Evolutionary conservation across 371 early-diverging fungal species (phyloP).

Genomic region (Circinella umbellata): DNA sequence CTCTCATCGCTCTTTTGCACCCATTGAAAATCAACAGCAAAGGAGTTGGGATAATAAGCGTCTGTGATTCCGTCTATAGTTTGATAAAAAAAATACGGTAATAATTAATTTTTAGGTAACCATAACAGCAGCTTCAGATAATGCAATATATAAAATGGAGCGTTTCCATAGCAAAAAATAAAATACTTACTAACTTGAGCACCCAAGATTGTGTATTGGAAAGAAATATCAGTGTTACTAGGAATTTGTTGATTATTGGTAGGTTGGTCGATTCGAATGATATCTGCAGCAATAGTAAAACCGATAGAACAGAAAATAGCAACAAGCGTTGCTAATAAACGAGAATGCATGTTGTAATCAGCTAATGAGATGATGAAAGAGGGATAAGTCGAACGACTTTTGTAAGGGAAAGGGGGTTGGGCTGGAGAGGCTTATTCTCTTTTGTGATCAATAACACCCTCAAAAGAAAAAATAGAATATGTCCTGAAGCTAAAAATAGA

Average conservation of each 20-base stretch:
- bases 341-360: neutral
- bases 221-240: constrained; percentile 21
- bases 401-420: neutral
- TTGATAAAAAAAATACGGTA: constrained; percentile 3
- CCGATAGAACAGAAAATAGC: neutral
- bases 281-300: constrained; percentile 10
- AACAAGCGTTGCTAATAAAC: constrained; percentile 1
- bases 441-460: no score
- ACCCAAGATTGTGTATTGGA: constrained; percentile 28
- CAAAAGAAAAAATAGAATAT: constrained; percentile 3
- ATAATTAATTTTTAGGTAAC: neutral
- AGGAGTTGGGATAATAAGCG: constrained; percentile 24
- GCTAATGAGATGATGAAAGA: constrained; percentile 3
- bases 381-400: neutral
- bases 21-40: constrained; percentile 27
- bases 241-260: constrained; percentile 17
- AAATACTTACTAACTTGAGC: constrained; percentile 28
- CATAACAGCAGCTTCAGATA: neutral
- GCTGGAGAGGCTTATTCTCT: neutral
- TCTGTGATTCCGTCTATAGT: constrained; percentile 13
- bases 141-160: no score
- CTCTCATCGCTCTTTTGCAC: constrained; percentile 14
- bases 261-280: constrained; percentile 18
- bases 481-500: constrained; percentile 7
- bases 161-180: neutral